Evolutionary conservation across 192 early-diverging fungal genomes (phyloP).

Genomic region (Umbelopsis isabellina): DNA sequence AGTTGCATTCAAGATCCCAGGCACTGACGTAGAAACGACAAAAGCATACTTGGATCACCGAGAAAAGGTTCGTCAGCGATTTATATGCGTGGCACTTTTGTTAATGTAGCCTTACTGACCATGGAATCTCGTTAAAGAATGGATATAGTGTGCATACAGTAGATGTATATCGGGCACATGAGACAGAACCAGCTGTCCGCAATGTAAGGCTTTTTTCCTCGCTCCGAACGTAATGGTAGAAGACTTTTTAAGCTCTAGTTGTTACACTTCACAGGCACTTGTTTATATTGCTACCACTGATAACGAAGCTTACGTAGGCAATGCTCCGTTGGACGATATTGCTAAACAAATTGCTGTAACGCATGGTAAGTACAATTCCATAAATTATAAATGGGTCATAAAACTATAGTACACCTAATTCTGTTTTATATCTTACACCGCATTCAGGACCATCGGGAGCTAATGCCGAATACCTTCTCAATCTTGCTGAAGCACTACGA

Average conservation of each 20-base stretch:
- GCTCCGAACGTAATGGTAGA: background rate
- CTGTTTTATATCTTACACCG: background rate
- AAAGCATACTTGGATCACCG: conserved; percentile 80
- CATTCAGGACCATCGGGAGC: conserved; percentile 65
- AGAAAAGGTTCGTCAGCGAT: conserved; percentile 63
- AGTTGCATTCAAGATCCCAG: conserved; percentile 78
- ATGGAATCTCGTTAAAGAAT: conserved; percentile 45
- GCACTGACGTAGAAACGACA: conserved; percentile 65
- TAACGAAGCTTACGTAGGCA: conserved; percentile 82
- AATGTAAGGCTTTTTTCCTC: conserved; percentile 41
- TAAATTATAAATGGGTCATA: background rate
- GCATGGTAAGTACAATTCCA: conserved; percentile 42
- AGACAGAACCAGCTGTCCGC: conserved; percentile 39
- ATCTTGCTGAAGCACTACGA: conserved; percentile 64
- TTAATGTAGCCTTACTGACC: background rate
- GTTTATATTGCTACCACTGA: conserved; percentile 79
- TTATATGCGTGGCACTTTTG: no score
- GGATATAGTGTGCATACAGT: conserved; percentile 75
- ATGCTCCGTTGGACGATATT: conserved; percentile 60
- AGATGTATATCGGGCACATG: conserved; percentile 58
- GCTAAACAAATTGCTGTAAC: conserved; percentile 67
- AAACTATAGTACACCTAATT: background rate
- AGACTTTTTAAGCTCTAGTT: background rate
- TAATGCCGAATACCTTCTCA: conserved; percentile 72
- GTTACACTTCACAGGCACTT: conserved; percentile 51